phyloP scores from a whole-genome alignment of 495 filamentous ascomycete species.

The Hypoxylon fragiforme region DNA sequence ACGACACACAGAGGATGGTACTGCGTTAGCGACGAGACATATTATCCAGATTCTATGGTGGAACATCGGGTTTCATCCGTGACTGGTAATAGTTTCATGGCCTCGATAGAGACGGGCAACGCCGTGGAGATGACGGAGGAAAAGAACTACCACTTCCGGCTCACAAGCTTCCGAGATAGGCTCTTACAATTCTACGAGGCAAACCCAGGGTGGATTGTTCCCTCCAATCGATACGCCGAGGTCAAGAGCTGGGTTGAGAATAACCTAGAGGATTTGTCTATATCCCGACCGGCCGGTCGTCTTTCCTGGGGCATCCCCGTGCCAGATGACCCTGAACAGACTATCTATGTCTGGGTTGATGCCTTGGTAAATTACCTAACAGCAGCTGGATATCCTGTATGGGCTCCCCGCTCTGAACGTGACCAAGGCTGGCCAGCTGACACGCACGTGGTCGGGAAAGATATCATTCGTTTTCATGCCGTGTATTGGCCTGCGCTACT shows the following conservation, averaged over 20 bases:
- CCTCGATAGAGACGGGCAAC: constrained; percentile 83
- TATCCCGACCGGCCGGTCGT: constrained; percentile 79
- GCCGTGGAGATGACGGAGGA: constrained; percentile 96
- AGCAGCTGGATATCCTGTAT: constrained; percentile 78
- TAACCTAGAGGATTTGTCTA: constrained; percentile 80
- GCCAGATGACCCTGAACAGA: constrained; percentile 80
- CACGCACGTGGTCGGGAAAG: constrained; percentile 91
- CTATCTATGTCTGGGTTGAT: constrained; percentile 98
- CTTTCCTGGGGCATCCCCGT: constrained; percentile 90
- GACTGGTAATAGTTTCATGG: constrained; percentile 81
- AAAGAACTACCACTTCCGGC: constrained; percentile 89
- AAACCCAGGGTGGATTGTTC: constrained; percentile 72
- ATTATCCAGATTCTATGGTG: constrained; percentile 78
- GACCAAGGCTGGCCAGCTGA: constrained; percentile 84
- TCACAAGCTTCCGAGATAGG: constrained; percentile 75
- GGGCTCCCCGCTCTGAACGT: constrained; percentile 59
- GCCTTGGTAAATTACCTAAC: constrained; percentile 93
- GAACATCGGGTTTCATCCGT: constrained; percentile 73
- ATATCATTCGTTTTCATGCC: constrained; percentile 93
- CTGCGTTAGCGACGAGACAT: constrained; percentile 93
- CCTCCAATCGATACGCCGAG: constrained; percentile 64
- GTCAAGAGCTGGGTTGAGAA: constrained; percentile 69
- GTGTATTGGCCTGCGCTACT: constrained; percentile 98
- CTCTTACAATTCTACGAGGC: constrained; percentile 77
- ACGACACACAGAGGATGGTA: constrained; percentile 95